Base-by-base conservation (phyloP, 495 filamentous ascomycete species). In the Penicillium fimorum region DNA sequence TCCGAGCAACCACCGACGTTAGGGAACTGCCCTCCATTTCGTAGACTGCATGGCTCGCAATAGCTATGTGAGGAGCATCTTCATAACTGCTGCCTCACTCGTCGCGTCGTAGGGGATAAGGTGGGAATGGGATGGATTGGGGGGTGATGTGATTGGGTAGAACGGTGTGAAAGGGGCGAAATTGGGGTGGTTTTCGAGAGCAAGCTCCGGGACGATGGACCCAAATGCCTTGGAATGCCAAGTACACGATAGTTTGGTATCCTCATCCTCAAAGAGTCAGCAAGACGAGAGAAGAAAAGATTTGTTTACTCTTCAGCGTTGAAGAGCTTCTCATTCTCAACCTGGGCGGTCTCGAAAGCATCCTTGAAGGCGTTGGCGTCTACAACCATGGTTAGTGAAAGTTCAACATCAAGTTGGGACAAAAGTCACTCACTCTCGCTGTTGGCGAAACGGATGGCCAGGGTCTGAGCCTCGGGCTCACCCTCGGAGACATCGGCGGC, bases 281-380 rank as follows among this genome's bases (percentile, higher is more conserved):
- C 44, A 51, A 35, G 22, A 38, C 22, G 18, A 40, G 38, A 24
- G 29, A 32, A 8, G 29, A 35, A 17, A 30, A 17, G 18, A 54
- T 12, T 37, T 18, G 32, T 67, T 65, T 72, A 72, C 56, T 79
- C 76, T 70, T 82, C 77, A 42, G 73, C 67, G 43, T 38, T 56
- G 77, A 97, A 92, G 42, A 96, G 77, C 62, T 82, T 82, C 81
- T 92, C 91, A 72, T 97, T 99, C 73, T 96, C 94, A 77, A 96
- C 86, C 79, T 96, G 91, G 53, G 95, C 95, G 77, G 94, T 95
- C 79, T 97, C 85, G 79, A 97, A 99, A 55, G 92, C 88, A 44
- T 97, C 93, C 82, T 96, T 96, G 85, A 99, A 99, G 48, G 84
- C 76, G 73, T 97, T 96, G 78, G 95, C 95, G 69, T 97, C 91